Evolutionary conservation across 1,139 yeast genomes (phyloP).

Genomic region (Yamadazyma triangularis): DNA sequence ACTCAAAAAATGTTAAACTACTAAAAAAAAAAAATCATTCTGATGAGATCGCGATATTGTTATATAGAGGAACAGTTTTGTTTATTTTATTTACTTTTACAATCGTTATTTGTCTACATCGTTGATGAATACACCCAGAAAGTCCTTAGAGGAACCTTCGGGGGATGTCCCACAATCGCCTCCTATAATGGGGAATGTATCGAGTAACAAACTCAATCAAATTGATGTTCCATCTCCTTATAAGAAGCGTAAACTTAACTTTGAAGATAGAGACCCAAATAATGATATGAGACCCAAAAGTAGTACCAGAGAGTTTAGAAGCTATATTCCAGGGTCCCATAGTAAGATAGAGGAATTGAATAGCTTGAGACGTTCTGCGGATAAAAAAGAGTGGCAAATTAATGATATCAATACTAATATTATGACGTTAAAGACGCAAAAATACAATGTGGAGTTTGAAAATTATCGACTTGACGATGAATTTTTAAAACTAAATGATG

Average conservation of each 20-base stretch:
- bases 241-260: slow-evolving; percentile 5
- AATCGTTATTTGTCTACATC: no score
- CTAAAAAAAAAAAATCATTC: background rate
- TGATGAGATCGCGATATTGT: background rate
- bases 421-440: slow-evolving; percentile 33
- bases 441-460: slow-evolving; percentile 29
- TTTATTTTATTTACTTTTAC: no score
- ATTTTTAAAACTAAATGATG: slow-evolving; percentile 18
- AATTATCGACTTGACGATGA: slow-evolving; percentile 39
- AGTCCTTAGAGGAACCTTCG: no score
- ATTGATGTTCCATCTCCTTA: slow-evolving; percentile 6
- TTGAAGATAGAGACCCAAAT: no score
- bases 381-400: slow-evolving; percentile 11
- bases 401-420: slow-evolving; percentile 16
- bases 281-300: no score
- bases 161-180: no score
- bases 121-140: no score
- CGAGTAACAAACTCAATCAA: no score
- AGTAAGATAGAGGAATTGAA: slow-evolving; percentile 9
- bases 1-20: no score
- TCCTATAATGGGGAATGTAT: no score
- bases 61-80: no score
- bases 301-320: no score
- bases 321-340: slow-evolving; percentile 12
- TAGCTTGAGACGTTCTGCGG: slow-evolving; percentile 7